Conservation (phyloP, 1,284 basidiomycete genomes). For the Quambalaria eucalypti region DNA sequence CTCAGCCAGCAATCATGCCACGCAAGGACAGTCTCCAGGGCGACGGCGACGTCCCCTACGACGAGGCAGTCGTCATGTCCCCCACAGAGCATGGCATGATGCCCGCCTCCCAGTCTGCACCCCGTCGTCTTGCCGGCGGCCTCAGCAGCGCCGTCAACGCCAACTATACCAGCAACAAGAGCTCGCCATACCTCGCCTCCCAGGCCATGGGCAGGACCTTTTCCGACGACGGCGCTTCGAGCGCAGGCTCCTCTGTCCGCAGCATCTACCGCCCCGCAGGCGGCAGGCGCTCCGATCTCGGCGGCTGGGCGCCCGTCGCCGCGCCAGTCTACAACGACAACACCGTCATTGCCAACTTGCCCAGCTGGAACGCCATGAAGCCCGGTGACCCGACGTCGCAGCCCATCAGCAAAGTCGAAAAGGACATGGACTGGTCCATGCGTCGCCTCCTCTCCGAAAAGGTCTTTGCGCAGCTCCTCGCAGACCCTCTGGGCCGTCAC, state of each 20-base stretch:
- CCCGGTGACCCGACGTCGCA: slow-evolving; percentile 2
- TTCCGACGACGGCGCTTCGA: too few species aligned
- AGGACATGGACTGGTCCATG: slow-evolving; percentile 15
- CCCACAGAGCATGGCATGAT: too few species aligned
- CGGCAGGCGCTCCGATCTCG: slow-evolving; percentile 2
- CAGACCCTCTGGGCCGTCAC: slow-evolving; percentile 20
- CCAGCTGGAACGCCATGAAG: background rate
- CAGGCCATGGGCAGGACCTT: too few species aligned
- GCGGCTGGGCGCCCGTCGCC: slow-evolving; percentile 3
- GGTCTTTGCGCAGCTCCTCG: slow-evolving; percentile 16
- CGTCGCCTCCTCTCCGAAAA: slow-evolving; percentile 12
- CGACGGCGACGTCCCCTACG: too few species aligned
- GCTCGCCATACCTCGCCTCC: background rate
- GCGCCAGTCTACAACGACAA: background rate
- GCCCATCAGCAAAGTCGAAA: slow-evolving; percentile 8
- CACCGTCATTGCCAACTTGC: slow-evolving; percentile 1
- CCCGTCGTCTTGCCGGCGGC: background rate
- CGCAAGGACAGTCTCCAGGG: too few species aligned
- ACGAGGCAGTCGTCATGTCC: background rate
- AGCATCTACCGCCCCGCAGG: slow-evolving; percentile 1
- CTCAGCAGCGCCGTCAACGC: background rate
- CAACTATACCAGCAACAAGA: background rate
- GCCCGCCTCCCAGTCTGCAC: background rate
- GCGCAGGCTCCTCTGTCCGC: too few species aligned
- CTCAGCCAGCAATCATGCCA: background rate